Evolutionary conservation across 2,329 filamentous ascomycete genomes (phyloP).

Genomic region (Neoascochyta sp.): DNA sequence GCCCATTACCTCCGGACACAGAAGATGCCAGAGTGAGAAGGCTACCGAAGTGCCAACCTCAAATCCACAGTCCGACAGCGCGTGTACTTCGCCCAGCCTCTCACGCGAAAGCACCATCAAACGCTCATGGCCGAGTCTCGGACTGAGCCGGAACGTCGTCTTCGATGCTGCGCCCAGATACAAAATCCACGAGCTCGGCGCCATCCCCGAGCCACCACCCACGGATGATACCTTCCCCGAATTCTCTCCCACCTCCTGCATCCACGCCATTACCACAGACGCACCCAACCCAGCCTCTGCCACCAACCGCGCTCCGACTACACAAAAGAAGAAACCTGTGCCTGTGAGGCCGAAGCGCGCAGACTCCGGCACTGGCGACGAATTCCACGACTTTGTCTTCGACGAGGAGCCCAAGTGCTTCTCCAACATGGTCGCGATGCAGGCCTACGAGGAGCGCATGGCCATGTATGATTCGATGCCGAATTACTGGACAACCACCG

Average conservation of each 20-base stretch:
- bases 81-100: too few species aligned
- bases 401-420: conserved; percentile 28
- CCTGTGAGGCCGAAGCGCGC: conserved; percentile 19
- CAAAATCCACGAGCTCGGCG: background rate
- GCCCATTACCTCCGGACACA: too few species aligned
- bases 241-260: too few species aligned
- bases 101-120: conserved; percentile 1
- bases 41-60: background rate
- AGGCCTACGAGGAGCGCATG: conserved; percentile 28
- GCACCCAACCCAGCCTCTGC: too few species aligned
- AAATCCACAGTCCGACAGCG: background rate
- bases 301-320: too few species aligned
- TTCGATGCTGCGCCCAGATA: background rate
- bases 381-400: conserved; percentile 16
- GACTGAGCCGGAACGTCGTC: background rate
- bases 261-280: too few species aligned
- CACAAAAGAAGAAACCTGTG: too few species aligned
- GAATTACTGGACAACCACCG: conserved; percentile 35
- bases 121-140: background rate
- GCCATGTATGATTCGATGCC: conserved; percentile 31
- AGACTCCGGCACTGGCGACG: conserved; percentile 34
- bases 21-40: conserved; percentile 5
- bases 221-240: too few species aligned
- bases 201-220: conserved; percentile 9
- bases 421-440: conserved; percentile 27